Percentiles rank a stretch among this genome's conserved stretches.
phyloP scores from a whole-genome alignment of 805 yeast genomes.

The Saturnispora mendoncae region DNA sequence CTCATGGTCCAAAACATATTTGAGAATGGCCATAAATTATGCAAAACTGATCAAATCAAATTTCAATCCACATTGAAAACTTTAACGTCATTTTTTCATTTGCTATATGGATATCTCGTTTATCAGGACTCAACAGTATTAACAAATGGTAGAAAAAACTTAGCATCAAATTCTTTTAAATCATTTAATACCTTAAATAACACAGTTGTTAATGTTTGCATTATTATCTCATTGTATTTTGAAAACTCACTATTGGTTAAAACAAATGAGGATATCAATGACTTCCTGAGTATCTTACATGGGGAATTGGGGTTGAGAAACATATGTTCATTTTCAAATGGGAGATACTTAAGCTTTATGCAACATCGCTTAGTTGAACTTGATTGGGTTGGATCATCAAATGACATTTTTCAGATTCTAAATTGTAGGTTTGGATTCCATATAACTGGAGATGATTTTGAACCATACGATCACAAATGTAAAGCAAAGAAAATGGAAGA shows the following conservation, averaged over 20 bases:
- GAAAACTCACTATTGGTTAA: constrained; percentile 13
- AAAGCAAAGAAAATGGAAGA: constrained; percentile 31
- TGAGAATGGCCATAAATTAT: constrained; percentile 30
- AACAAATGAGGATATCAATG: constrained; percentile 28
- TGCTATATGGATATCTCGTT: constrained; percentile 41
- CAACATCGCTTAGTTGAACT: constrained; percentile 44
- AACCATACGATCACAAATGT: constrained; percentile 60
- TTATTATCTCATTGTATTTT: constrained; percentile 34
- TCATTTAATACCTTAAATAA: constrained; percentile 41
- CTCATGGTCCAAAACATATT: constrained; percentile 27
- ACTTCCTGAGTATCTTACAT: constrained; percentile 55
- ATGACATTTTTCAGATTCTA: constrained; percentile 67
- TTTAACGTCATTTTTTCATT: constrained; percentile 29
- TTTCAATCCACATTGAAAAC: constrained; percentile 14
- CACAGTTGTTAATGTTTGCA: constrained; percentile 31
- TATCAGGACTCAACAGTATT: constrained; percentile 43
- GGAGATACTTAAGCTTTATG: constrained; percentile 51
- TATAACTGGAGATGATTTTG: constrained; percentile 44
- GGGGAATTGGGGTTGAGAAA: constrained; percentile 60
- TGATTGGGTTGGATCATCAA: constrained; percentile 41
- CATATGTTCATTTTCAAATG: constrained; percentile 59
- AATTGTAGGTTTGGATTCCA: constrained; percentile 69
- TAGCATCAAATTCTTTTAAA: constrained; percentile 34
- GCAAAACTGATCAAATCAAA: neutral
- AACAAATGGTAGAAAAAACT: constrained; percentile 32